Conservation (phyloP, 768 basidiomycete species). For the Suillus paluster region DNA sequence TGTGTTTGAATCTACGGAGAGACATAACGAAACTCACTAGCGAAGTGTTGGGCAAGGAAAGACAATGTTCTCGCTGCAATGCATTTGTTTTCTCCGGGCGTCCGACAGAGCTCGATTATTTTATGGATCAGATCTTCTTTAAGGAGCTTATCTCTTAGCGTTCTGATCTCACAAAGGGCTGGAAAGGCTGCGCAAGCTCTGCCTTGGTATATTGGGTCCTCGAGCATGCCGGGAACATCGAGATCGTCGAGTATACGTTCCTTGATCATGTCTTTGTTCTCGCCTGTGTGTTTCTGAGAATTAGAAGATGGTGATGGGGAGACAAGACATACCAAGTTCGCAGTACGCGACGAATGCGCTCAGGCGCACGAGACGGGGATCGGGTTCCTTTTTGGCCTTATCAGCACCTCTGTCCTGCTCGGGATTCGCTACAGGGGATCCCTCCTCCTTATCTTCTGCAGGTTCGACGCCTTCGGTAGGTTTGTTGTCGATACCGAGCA, state of each 20-base stretch:
- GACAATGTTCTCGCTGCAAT: conserved; percentile 11
- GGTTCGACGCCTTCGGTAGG: no score
- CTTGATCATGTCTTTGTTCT: conserved; percentile 11
- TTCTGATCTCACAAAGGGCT: conserved; percentile 27
- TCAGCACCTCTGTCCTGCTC: background rate
- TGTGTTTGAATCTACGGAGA: conserved; percentile 19
- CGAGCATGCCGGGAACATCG: conserved; percentile 23
- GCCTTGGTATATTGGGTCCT: conserved; percentile 11
- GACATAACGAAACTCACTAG: background rate
- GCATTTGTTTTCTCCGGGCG: conserved; percentile 20
- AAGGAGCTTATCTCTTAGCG: conserved; percentile 19
- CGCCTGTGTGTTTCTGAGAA: background rate
- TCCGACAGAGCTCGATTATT: conserved; percentile 23
- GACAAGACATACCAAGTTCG: conserved; percentile 28
- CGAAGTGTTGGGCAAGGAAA: background rate
- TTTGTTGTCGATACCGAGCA: background rate
- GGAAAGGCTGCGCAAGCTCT: conserved; percentile 34
- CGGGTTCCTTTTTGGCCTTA: conserved; percentile 10
- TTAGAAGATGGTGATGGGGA: background rate
- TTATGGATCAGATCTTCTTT: conserved; percentile 20
- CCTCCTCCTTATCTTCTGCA: no score
- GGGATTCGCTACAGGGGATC: background rate
- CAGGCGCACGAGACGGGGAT: conserved; percentile 24
- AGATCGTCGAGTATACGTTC: background rate
- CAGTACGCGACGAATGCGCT: conserved; percentile 31